Evolutionary conservation across 257 asterid genomes (phyloP).

Genomic region (Solanum megistacrolobum): DNA sequence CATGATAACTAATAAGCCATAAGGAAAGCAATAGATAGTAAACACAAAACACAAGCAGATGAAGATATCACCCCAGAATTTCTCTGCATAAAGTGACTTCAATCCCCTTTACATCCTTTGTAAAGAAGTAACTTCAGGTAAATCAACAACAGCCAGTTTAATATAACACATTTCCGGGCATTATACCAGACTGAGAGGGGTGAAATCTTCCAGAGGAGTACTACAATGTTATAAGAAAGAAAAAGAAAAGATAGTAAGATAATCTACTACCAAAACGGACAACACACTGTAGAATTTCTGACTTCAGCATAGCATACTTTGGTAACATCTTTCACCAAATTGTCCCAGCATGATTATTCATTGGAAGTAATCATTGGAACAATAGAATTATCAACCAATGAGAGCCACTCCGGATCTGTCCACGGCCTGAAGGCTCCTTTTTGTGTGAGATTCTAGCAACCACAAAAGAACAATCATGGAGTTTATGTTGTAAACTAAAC

Average conservation of each 20-base stretch:
- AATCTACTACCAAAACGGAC: not conserved
- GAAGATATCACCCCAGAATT: not conserved
- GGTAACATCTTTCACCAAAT: not conserved
- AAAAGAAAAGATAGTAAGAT: not conserved
- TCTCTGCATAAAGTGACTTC: not conserved
- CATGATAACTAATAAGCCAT: not conserved
- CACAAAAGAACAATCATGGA: not conserved
- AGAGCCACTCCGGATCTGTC: not conserved
- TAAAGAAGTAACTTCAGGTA: not conserved
- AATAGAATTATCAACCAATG: not conserved
- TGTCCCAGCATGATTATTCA: not conserved
- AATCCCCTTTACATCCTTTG: not conserved
- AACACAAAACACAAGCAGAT: not conserved
- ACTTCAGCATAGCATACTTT: not conserved
- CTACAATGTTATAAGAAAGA: not conserved
- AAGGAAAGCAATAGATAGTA: not conserved
- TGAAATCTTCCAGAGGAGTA: not conserved
- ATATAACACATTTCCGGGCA: not conserved
- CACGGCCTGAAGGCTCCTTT: conserved; percentile 1
- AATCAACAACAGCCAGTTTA: not conserved
- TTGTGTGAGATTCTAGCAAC: conserved; percentile 3
- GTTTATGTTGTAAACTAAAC: not conserved
- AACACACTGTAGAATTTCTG: not conserved
- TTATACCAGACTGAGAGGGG: not conserved
- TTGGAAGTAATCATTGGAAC: not conserved